These are phyloP conservation scores for Crithidia expoeki DNA, from an alignment of 208 protist genomes.

Conservation along the genomic window DNA sequence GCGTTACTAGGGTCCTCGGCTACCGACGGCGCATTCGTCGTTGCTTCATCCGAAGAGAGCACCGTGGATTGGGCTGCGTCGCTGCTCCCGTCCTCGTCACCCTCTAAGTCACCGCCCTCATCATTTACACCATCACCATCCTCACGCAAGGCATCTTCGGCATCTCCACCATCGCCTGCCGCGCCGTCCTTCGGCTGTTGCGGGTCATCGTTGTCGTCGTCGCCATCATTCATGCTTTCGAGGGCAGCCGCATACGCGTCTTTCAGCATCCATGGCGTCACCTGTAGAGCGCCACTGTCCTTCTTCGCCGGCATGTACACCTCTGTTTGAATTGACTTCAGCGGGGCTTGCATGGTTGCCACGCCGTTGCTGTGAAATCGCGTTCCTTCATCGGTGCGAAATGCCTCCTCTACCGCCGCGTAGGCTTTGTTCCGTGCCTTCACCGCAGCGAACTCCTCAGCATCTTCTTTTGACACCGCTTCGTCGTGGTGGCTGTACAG, in stretches of 20 bases:
- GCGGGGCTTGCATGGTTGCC: constrained; percentile 79
- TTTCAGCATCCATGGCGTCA: constrained; percentile 91
- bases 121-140: constrained; percentile 46
- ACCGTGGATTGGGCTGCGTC: constrained; percentile 47
- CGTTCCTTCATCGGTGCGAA: constrained; percentile 75
- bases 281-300: constrained; percentile 67
- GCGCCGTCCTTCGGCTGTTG: constrained; percentile 21
- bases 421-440: constrained; percentile 57
- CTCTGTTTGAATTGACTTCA: constrained; percentile 88
- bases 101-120: constrained; percentile 19
- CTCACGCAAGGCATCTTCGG: constrained; percentile 48
- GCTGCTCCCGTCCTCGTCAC: constrained; percentile 25
- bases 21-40: not conserved
- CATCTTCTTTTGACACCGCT: constrained; percentile 68
- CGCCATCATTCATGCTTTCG: constrained; percentile 58
- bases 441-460: constrained; percentile 48
- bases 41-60: constrained; percentile 29
- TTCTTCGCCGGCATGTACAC: constrained; percentile 66
- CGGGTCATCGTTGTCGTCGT: constrained; percentile 53
- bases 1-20: constrained; percentile 1
- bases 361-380: constrained; percentile 77
- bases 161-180: too few relatives aligned
- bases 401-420: constrained; percentile 51
- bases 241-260: constrained; percentile 67
- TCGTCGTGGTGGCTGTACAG: constrained; percentile 89